phyloP scores from a whole-genome alignment of 2,329 filamentous ascomycete species.

The Penicillium griseofulvum region DNA sequence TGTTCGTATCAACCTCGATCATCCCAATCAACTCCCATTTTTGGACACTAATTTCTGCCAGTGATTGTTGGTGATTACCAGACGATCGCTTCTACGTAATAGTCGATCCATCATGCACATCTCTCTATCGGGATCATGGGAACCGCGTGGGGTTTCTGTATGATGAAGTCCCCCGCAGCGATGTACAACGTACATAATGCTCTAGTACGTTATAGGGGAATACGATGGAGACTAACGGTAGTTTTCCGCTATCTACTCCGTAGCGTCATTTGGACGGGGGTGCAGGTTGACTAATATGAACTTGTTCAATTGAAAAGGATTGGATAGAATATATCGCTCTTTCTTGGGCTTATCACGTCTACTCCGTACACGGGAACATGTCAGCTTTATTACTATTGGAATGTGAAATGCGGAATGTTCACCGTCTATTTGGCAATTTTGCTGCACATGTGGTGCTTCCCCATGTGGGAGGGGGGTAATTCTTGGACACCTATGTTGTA shows the following conservation, averaged over 20 bases:
- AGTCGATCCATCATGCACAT: slow-evolving; percentile 13
- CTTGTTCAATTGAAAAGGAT: background rate
- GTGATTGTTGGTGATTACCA: background rate
- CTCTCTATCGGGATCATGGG: slow-evolving; percentile 17
- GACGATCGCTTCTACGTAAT: slow-evolving; percentile 14
- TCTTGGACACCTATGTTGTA: background rate
- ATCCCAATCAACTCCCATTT: background rate
- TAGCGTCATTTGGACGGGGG: background rate
- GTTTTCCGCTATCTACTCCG: background rate
- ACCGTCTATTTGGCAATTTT: slow-evolving; percentile 1
- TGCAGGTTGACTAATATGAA: background rate
- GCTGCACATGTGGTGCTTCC: background rate
- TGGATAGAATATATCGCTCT: background rate
- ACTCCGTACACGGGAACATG: background rate
- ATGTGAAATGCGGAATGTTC: background rate
- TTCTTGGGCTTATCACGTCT: background rate
- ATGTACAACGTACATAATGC: slow-evolving; percentile 3
- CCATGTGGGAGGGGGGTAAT: background rate
- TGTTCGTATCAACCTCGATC: background rate
- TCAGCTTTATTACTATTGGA: background rate
- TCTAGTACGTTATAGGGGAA: slow-evolving; percentile 3
- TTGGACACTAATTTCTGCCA: background rate
- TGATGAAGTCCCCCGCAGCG: slow-evolving; percentile 13
- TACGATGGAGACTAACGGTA: background rate
- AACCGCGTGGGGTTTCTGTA: slow-evolving; percentile 15